Evolutionary conservation across 1,139 yeast genomes (phyloP).

Genomic region (Meyerozyma smithsonii): DNA sequence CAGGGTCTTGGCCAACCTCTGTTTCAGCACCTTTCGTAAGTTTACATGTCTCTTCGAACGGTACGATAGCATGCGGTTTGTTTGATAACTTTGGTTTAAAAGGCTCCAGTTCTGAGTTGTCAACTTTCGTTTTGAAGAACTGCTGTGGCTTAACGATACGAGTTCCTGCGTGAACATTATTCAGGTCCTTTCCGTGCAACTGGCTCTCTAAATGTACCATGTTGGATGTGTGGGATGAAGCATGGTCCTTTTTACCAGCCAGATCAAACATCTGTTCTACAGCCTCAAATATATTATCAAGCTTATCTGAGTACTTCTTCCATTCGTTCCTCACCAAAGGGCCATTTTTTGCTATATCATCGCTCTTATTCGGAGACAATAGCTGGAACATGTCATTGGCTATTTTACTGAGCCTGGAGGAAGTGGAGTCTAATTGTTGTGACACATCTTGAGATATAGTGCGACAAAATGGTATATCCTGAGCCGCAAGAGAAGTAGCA

Average conservation of each 20-base stretch:
- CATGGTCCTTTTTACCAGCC: slow-evolving; percentile 17
- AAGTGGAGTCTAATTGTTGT: not conserved
- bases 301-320: slow-evolving; percentile 55
- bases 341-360: slow-evolving; percentile 6
- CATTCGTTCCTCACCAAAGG: slow-evolving; percentile 39
- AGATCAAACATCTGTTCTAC: slow-evolving; percentile 48
- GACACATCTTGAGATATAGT: slow-evolving; percentile 47
- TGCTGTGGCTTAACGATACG: slow-evolving; percentile 70
- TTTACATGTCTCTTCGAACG: slow-evolving; percentile 48
- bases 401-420: not conserved
- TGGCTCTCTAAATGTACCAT: slow-evolving; percentile 47
- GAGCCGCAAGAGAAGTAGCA: slow-evolving; percentile 68
- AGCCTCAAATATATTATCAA: slow-evolving; percentile 73
- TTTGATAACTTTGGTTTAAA: slow-evolving; percentile 65
- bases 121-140: slow-evolving; percentile 51
- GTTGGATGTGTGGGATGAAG: slow-evolving; percentile 5
- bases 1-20: slow-evolving; percentile 41
- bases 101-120: slow-evolving; percentile 66
- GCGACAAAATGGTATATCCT: slow-evolving; percentile 72
- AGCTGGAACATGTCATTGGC: not conserved
- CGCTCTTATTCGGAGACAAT: not conserved
- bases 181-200: slow-evolving; percentile 8
- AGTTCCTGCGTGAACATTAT: slow-evolving; percentile 20
- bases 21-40: slow-evolving; percentile 32
- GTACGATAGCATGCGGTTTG: slow-evolving; percentile 66